These are phyloP conservation scores for Delonix regia DNA, from an alignment of 306 rosid species.

Conservation along the genomic window DNA sequence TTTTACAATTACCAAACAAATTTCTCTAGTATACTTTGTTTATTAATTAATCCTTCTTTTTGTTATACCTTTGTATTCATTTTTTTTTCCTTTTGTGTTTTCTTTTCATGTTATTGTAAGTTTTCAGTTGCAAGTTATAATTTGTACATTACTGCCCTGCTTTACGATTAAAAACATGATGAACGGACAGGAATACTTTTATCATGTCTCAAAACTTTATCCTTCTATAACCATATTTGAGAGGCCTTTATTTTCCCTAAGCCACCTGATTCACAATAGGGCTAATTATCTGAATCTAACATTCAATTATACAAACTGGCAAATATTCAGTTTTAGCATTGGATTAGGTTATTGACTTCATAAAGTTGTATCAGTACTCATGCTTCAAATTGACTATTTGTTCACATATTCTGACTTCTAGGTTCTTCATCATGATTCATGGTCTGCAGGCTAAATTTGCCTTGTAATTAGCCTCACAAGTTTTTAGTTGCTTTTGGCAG, in stretches of 20 bases:
- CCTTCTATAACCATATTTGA: neutral
- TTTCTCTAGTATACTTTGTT: neutral
- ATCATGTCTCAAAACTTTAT: conserved; percentile 5
- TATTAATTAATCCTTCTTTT: conserved; percentile 8
- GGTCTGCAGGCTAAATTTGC: neutral
- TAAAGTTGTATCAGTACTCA: neutral
- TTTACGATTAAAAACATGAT: neutral
- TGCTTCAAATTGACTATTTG: conserved; percentile 13
- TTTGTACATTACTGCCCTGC: neutral
- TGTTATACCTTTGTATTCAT: neutral
- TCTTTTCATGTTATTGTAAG: neutral
- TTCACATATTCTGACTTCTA: conserved; percentile 25
- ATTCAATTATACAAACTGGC: neutral
- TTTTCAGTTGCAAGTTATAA: neutral
- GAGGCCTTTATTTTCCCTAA: neutral
- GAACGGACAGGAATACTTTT: neutral
- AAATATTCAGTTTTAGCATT: conserved; percentile 5
- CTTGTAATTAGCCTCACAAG: conserved; percentile 24
- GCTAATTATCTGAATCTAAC: neutral
- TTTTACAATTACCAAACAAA: neutral
- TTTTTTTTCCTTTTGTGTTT: neutral
- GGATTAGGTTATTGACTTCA: conserved; percentile 11
- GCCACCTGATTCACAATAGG: neutral
- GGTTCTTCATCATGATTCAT: conserved; percentile 25
- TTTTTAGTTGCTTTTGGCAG: conserved; percentile 51